Conservation (phyloP, 2,329 filamentous ascomycete species). For the Monilinia aucupariae region DNA sequence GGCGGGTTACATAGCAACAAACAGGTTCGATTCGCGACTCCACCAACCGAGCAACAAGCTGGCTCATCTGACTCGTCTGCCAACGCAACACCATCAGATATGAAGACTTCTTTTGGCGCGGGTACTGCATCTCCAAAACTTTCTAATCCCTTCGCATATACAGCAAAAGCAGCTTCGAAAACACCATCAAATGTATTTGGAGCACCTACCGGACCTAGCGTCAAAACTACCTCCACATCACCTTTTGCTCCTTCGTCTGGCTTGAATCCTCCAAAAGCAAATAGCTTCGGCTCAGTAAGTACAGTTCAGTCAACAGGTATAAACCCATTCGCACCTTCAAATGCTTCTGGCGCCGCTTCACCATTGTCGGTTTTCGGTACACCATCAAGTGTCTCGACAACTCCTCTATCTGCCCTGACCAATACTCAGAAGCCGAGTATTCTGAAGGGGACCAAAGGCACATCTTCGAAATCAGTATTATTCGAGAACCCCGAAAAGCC, state of each 20-base stretch:
- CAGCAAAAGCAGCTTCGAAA: slow-evolving; percentile 7
- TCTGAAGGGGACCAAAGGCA: not conserved
- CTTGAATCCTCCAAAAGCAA: slow-evolving; percentile 1
- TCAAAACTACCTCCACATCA: slow-evolving; percentile 6
- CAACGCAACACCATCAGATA: slow-evolving; percentile 4
- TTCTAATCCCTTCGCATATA: slow-evolving; percentile 22
- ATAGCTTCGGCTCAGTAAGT: slow-evolving; percentile 16
- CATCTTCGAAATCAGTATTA: slow-evolving; percentile 1
- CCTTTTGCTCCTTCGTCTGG: slow-evolving; percentile 3
- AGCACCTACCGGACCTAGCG: slow-evolving; percentile 4
- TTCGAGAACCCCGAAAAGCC: not conserved
- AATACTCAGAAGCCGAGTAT: not conserved
- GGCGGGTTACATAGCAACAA: slow-evolving; percentile 25
- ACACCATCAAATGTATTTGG: slow-evolving; percentile 7
- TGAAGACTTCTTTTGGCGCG: slow-evolving; percentile 5
- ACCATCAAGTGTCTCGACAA: slow-evolving; percentile 8
- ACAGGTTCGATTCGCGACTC: slow-evolving; percentile 28
- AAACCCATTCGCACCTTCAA: slow-evolving; percentile 18
- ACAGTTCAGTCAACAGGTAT: slow-evolving; percentile 1
- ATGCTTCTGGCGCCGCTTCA: not conserved
- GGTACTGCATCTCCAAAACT: slow-evolving; percentile 1
- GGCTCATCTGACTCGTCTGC: not conserved
- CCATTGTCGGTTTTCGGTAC: slow-evolving; percentile 4
- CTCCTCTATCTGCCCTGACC: slow-evolving; percentile 5
- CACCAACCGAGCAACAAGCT: slow-evolving; percentile 8